Evolutionary conservation across 805 yeast species (phyloP).

Genomic region (Starmerella powellii): DNA sequence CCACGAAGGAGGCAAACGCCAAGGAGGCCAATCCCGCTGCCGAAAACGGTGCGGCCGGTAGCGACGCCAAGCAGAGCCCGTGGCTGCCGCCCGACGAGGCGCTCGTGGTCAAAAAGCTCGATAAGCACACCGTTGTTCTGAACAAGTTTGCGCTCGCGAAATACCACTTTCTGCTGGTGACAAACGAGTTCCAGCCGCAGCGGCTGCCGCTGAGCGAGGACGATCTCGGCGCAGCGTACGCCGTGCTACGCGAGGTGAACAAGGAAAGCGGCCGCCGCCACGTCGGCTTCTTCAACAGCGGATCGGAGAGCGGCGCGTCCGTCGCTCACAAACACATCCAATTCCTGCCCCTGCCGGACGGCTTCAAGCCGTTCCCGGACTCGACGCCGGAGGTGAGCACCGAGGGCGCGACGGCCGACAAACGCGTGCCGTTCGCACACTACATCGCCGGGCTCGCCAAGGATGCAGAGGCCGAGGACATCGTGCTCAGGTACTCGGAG

Average conservation of each 20-base stretch:
- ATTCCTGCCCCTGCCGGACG: conserved; percentile 56
- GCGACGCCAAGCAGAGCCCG: conserved; percentile 38
- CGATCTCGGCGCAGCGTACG: conserved; percentile 53
- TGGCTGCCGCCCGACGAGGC: conserved; percentile 71
- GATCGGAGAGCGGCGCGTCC: conserved; percentile 84
- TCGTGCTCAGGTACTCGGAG: conserved; percentile 52
- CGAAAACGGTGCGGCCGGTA: neutral
- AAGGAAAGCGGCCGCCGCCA: conserved; percentile 37
- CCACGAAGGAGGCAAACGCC: conserved; percentile 15
- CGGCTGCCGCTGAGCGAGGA: conserved; percentile 53
- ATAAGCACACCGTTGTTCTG: conserved; percentile 50
- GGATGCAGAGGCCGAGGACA: conserved; percentile 32
- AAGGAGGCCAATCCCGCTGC: conserved; percentile 1
- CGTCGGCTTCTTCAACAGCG: conserved; percentile 81
- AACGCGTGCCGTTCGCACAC: conserved; percentile 67
- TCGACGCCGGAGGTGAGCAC: conserved; percentile 34
- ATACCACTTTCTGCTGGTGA: conserved; percentile 66
- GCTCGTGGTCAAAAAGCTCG: conserved; percentile 45
- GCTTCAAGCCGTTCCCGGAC: conserved; percentile 49
- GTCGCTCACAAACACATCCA: conserved; percentile 90
- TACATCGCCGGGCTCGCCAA: conserved; percentile 54
- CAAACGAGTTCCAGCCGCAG: conserved; percentile 64
- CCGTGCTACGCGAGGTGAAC: conserved; percentile 42
- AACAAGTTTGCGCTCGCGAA: conserved; percentile 81
- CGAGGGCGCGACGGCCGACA: conserved; percentile 26